phyloP scores from a whole-genome alignment of 169 alveolate species.

The Eimeria mitis region DNA sequence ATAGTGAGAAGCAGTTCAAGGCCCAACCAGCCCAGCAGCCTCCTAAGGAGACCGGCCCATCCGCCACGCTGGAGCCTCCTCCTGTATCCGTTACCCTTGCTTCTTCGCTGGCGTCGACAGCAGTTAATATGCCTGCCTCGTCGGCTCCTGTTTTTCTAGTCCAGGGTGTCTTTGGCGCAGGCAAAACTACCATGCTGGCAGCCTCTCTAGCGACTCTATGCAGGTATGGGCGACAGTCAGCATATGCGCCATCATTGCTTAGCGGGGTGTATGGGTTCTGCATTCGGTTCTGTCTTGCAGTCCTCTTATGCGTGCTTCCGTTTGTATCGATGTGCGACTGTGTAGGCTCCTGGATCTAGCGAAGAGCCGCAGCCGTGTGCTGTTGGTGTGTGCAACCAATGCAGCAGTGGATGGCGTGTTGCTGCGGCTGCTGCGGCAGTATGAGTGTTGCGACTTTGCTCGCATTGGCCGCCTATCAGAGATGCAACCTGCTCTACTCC shows the following conservation, averaged over 20 bases:
- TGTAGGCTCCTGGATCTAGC: constrained; percentile 65
- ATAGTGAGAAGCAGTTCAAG: background rate
- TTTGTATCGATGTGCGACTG: background rate
- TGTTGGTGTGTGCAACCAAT: constrained; percentile 77
- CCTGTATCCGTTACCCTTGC: background rate
- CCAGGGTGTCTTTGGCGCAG: constrained; percentile 82
- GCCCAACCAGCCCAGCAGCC: background rate
- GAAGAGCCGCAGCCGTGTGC: constrained; percentile 50
- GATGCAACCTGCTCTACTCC: constrained; percentile 74
- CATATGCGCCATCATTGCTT: background rate
- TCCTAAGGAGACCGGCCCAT: background rate
- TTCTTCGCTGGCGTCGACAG: constrained; percentile 21
- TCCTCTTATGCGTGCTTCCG: background rate
- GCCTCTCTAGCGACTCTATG: constrained; percentile 64
- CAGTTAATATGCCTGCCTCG: background rate
- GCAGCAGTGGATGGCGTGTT: constrained; percentile 80
- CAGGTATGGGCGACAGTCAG: constrained; percentile 43
- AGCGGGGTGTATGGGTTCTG: background rate
- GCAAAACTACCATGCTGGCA: constrained; percentile 73
- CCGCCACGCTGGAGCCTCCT: background rate
- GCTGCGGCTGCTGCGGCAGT: constrained; percentile 63
- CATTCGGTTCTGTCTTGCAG: background rate
- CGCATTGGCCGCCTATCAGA: constrained; percentile 81
- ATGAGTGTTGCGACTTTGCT: constrained; percentile 47
- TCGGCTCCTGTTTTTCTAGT: constrained; percentile 73